Base-by-base conservation (phyloP, 2,329 filamentous ascomycete species). In the Xenoacremonium recifei region DNA sequence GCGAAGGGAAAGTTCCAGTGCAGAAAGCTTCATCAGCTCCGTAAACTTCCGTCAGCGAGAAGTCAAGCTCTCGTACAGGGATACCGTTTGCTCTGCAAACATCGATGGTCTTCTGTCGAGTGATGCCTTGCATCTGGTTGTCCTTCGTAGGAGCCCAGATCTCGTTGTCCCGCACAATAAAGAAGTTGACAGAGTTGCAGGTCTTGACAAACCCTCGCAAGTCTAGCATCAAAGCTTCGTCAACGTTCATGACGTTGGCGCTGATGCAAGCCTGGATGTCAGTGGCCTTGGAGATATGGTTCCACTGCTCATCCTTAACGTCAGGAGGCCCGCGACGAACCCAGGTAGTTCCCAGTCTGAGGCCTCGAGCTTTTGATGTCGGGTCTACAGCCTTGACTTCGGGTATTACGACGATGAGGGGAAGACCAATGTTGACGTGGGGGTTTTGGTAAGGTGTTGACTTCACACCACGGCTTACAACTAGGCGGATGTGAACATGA, bases 131-230 rank as follows among this genome's bases (percentile, higher is more conserved):
- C 59, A 62, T 62, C 40, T 61, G 59, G 29, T 61, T 58, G 21
- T 59, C 53, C 35, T 59, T 58, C 1, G 59, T 61, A 3, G 59
- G 58, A 3, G 59, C 55, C 59, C 58, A 61, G n/a, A 62, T 53
- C 45, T 62, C 59, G 30, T 47, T 45, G 5, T 54, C 56, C 9
- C 58, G 57, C n/a, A 62, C 47, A 34, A 62, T 60, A 43, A 62
- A 62, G 46, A 62, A 61, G 32, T 62, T 62, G 42, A 58, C 54
- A 23, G 59, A 60, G 47, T 62, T 62, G 47, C 59, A 60, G 4
- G 59, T 61, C 45, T 61, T 62, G 35, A 60, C 58, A 29, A 60
- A 60, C 2, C 58, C 58, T 11, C 47, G 42, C 27, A 53, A 41
- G 37, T 60, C 57, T 21, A 62, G 49, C 58, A 60, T 61, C 3